phyloP scores from a whole-genome alignment of 192 early-diverging fungal species.

The Gigaspora rosea region DNA sequence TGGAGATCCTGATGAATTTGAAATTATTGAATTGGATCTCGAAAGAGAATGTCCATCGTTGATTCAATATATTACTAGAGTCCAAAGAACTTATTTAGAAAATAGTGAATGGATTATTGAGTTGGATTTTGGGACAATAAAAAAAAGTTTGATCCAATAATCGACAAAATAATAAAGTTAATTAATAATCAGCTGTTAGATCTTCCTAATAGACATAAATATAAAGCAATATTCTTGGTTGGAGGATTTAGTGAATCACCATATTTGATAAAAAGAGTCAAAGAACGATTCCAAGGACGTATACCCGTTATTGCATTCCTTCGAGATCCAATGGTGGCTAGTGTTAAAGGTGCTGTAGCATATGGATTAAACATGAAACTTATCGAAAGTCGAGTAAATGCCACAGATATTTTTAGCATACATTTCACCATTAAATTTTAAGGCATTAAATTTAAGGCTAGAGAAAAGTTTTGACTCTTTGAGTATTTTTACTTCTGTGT shows the following conservation, averaged over 20 bases:
- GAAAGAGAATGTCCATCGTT: slow-evolving; percentile 9
- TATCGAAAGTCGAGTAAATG: neutral
- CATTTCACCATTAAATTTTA: no score
- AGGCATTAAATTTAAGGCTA: no score
- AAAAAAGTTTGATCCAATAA: slow-evolving; percentile 57
- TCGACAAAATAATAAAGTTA: slow-evolving; percentile 51
- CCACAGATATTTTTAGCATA: no score
- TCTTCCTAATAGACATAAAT: slow-evolving; percentile 36
- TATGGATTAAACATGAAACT: slow-evolving; percentile 34
- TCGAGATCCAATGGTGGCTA: slow-evolving; percentile 53
- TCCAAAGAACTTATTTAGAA: slow-evolving; percentile 35
- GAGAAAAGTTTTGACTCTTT: no score
- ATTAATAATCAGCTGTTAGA: slow-evolving; percentile 50
- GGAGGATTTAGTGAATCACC: slow-evolving; percentile 59
- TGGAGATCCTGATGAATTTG: neutral
- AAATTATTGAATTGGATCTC: neutral
- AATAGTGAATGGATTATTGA: slow-evolving; percentile 41
- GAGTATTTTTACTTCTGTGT: no score
- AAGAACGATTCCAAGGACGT: slow-evolving; percentile 46
- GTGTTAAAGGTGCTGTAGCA: slow-evolving; percentile 54
- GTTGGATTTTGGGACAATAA: slow-evolving; percentile 48
- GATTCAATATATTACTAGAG: slow-evolving; percentile 25
- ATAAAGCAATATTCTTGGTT: slow-evolving; percentile 56
- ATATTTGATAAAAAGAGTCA: slow-evolving; percentile 50
- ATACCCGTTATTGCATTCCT: slow-evolving; percentile 55